Evolutionary conservation across 148 eudicot species (phyloP), one percentile per base, ranked within the genome.

Genomic region (Chenopodium album): DNA sequence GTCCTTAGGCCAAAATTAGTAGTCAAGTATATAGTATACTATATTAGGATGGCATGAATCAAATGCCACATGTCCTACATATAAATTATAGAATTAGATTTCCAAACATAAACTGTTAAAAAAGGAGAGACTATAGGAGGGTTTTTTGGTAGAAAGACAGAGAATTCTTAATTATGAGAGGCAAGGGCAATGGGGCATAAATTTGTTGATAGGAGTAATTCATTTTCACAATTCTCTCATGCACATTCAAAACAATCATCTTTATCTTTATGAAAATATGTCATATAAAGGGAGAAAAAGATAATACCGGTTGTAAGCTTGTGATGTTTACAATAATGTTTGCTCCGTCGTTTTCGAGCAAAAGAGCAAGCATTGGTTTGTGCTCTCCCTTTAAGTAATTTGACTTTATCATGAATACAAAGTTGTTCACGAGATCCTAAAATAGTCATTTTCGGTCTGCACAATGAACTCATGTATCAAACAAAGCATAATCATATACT

Each of bases 361-460:
- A 88, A 86, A 26, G 87, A 93, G 85, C 99, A 96, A 71, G 98
- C 97, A 86, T 96, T 92, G 75, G 91, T 94, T 74, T 96, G 99
- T 85, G 93, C 87, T 86, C 85, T 92, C 76, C 99, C 99, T 70
- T 79, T 91, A 73, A 94, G 98, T 81, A 85, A 86, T 80, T 93
- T 89, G 78, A 96, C 98, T 77, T 88, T 88, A 17, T 94, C 94
- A 74, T 96, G 98, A 82, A 96, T 96, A 92, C 99, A 96, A 77
- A 94, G 82, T 73, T 96, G 99, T 87, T 96, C 99, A 29, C 99
- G 95, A 80, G 99, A 96, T 84, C 99, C 99, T 85, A 96, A 81
- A n/a, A 92, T 89, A 63, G 88, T 90, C 99, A 96, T 96, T 87
- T 91, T 96, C 75, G 98, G 99, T 90, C 99, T 96, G 92, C 88